Evolutionary conservation across 306 rosid species (phyloP).

Genomic region (Prunus mira): DNA sequence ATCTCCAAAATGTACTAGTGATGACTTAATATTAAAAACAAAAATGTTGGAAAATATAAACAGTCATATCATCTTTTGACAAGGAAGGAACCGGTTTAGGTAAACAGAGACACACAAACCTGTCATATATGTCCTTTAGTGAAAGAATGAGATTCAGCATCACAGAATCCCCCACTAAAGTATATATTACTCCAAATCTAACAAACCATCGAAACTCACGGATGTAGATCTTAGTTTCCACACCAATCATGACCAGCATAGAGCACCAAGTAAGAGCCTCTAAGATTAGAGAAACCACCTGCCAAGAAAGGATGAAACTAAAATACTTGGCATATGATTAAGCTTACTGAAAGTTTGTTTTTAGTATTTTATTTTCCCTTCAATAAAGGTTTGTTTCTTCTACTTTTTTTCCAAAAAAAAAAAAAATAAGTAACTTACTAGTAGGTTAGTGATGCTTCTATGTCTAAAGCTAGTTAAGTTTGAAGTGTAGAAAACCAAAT

Average conservation of each 20-base stretch:
- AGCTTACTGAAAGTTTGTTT: background rate
- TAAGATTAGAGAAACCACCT: slow-evolving; percentile 57
- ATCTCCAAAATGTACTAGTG: background rate
- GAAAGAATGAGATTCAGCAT: slow-evolving; percentile 75
- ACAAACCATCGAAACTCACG: slow-evolving; percentile 80
- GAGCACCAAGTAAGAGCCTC: slow-evolving; percentile 80
- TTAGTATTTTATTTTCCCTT: background rate
- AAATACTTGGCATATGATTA: background rate
- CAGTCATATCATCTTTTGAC: background rate
- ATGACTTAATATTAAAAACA: background rate
- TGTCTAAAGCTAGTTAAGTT: background rate
- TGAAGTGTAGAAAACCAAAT: background rate
- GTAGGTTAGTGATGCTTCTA: slow-evolving; percentile 13
- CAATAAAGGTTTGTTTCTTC: background rate
- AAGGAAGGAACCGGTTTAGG: background rate
- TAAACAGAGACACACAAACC: slow-evolving; percentile 46
- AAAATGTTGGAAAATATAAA: background rate
- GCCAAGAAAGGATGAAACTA: slow-evolving; percentile 28
- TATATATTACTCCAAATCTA: slow-evolving; percentile 73
- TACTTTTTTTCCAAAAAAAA: background rate
- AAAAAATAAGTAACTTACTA: background rate
- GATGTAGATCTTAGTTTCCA: slow-evolving; percentile 79
- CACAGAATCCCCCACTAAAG: slow-evolving; percentile 72
- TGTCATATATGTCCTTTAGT: slow-evolving; percentile 52
- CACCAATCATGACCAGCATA: slow-evolving; percentile 66